These are phyloP conservation scores for Coniochaeta hoffmannii DNA, from an alignment of 2,329 filamentous ascomycete species.

Conservation along the genomic window DNA sequence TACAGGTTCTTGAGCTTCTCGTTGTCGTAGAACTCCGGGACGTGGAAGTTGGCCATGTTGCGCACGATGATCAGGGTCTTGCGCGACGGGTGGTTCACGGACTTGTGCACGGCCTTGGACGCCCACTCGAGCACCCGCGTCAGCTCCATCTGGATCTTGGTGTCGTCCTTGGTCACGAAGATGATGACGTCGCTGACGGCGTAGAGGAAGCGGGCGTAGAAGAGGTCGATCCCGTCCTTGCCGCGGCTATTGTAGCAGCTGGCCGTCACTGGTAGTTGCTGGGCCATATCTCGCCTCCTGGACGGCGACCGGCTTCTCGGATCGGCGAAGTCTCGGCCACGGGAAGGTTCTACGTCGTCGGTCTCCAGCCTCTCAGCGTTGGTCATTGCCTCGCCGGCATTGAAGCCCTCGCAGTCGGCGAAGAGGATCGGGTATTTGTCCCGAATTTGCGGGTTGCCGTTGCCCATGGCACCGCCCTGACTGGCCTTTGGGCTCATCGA, in stretches of 20 bases:
- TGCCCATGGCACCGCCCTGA: neutral
- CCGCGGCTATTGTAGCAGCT: neutral
- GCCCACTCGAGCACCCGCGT: conserved; percentile 13
- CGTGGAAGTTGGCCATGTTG: conserved; percentile 7
- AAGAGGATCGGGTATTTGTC: conserved; percentile 12
- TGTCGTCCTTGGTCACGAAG: conserved; percentile 14
- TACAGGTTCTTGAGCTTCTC: conserved; percentile 5
- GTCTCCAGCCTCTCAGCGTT: neutral
- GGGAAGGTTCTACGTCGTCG: neutral
- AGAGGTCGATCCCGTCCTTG: conserved; percentile 10
- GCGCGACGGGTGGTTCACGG: conserved; percentile 12
- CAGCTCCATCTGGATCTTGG: conserved; percentile 5
- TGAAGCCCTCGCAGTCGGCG: conserved; percentile 15
- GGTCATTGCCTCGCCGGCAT: conserved; percentile 7
- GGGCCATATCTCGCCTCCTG: neutral
- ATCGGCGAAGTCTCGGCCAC: neutral
- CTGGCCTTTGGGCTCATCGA: neutral
- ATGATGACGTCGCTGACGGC: conserved; percentile 17
- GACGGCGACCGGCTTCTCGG: neutral
- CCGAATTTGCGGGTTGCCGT: neutral
- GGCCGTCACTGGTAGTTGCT: neutral
- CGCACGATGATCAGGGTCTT: conserved; percentile 15
- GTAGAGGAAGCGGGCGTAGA: conserved; percentile 16
- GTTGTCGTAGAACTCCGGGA: conserved; percentile 9
- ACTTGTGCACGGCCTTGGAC: conserved; percentile 11